Evolutionary conservation across 148 eudicot genomes (phyloP), one percentile per base, ranked within the genome.

Genomic region (Chenopodium suecicum): DNA sequence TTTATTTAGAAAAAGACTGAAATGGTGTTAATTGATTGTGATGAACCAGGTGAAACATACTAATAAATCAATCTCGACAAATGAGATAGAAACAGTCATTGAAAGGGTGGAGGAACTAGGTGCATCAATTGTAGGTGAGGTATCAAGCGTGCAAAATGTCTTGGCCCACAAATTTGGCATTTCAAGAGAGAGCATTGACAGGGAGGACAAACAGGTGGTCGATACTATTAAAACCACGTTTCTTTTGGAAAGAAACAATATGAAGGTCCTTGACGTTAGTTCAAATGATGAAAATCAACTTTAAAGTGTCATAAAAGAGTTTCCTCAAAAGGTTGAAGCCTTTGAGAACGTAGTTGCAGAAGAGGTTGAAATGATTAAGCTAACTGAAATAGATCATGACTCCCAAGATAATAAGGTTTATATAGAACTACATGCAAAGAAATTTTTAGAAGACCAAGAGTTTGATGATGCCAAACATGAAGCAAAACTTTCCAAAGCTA

Each of bases 201-300:
- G 83, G 69, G 87, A 79, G 77, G 83, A 60, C 50, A 73, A 75
- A 37, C 78, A 86, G 41, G 77, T 46, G 8, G 73, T 63, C 19
- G 82, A 82, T 31, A 37, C 44, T 11, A 23, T 27, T 54, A 74
- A 78, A 78, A 29, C 54, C 63, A 29, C 65, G 68, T 25, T 11
- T 62, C 83, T 60, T 69, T 46, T 34, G 47, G 72, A 80, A 64
- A 83, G 79, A 4, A 75, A 78, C 63, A 78, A 60, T n/a, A 34
- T 78, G n/a, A 62, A 62, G n/a, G 44, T 7, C 44, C 44, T 37
- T 37, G 72, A 69, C 41, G 37, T 58, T 9, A 84, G 77, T 31
- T 31, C 76, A 64, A 77, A 60, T 19, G 73, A 83, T 9, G 64
- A 63, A 41, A 75, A 34, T 64, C 46, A 16, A 67, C 79, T 76